Percentiles rank a stretch among this genome's conserved stretches.
Conservation (phyloP, 1,284 basidiomycete species). For the Trichosporon sp. region DNA sequence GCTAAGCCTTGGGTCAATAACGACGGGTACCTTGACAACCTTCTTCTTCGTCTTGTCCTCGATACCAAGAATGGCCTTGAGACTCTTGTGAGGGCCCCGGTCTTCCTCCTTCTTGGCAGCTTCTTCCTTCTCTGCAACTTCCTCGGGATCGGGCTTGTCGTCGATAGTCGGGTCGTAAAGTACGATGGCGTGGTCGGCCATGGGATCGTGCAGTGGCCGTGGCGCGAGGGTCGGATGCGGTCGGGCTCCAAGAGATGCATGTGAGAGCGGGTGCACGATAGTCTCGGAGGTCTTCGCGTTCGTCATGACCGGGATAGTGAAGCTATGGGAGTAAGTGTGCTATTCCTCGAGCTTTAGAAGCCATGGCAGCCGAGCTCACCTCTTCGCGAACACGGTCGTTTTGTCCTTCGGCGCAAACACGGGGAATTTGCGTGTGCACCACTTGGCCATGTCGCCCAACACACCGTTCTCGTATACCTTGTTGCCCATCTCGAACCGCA, state of each 20-base stretch:
- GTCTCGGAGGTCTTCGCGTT: constrained; percentile 65
- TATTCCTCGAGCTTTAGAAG: background rate
- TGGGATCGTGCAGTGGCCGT: constrained; percentile 88
- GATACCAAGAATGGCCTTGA: constrained; percentile 72
- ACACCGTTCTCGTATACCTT: constrained; percentile 50
- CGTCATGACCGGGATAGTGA: constrained; percentile 82
- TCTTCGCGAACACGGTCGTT: constrained; percentile 53
- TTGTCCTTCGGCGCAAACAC: constrained; percentile 79
- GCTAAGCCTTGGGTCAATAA: constrained; percentile 81
- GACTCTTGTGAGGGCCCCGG: constrained; percentile 75
- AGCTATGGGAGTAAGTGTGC: constrained; percentile 52
- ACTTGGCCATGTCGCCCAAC: constrained; percentile 49
- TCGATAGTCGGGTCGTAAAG: constrained; percentile 96
- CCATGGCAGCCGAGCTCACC: constrained; percentile 37
- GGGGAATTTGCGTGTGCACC: constrained; percentile 65
- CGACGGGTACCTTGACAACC: constrained; percentile 82
- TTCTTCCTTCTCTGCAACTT: constrained; percentile 59
- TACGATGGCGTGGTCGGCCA: constrained; percentile 96
- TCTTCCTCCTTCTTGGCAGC: constrained; percentile 60
- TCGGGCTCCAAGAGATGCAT: constrained; percentile 78
- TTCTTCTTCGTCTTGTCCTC: constrained; percentile 62
- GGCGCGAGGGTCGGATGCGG: constrained; percentile 78
- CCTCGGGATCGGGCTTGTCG: constrained; percentile 68
- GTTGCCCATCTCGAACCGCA: constrained; percentile 49
- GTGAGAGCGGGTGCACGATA: constrained; percentile 61